Conservation (phyloP, 1,284 basidiomycete species). For the Ganoderma meredithae region DNA sequence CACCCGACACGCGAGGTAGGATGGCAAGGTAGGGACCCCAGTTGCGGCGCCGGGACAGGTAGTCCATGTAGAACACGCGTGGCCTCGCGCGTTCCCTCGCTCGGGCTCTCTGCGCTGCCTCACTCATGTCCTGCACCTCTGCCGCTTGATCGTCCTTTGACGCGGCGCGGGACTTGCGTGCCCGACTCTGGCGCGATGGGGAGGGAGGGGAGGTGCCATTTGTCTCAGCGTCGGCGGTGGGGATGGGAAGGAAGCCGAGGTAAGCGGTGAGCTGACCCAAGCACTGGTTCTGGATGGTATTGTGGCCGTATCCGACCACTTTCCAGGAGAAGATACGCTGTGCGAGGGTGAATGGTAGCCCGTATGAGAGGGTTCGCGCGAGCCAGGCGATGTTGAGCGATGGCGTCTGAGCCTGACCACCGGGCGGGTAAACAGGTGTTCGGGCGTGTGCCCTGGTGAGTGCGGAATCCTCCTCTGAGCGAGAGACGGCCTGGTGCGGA, state of each 20-base stretch:
- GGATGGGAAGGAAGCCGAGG: conserved; percentile 31
- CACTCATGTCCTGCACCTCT: conserved; percentile 25
- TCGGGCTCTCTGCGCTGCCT: conserved; percentile 36
- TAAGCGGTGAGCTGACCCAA: conserved; percentile 29
- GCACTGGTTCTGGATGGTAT: conserved; percentile 23
- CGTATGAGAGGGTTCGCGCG: conserved; percentile 28
- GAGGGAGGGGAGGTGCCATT: background rate
- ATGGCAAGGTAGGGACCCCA: conserved; percentile 55
- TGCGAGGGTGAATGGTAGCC: conserved; percentile 35
- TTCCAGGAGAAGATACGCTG: conserved; percentile 31
- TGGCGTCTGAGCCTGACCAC: background rate
- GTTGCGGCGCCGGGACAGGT: conserved; percentile 48
- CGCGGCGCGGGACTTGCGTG: background rate
- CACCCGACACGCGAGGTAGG: background rate
- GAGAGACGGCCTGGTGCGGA: background rate
- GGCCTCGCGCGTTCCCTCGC: conserved; percentile 41
- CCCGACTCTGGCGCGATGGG: background rate
- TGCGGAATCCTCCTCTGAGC: conserved; percentile 3
- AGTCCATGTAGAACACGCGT: conserved; percentile 56
- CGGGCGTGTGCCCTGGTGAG: conserved; percentile 13
- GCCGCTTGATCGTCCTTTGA: background rate
- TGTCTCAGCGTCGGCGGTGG: background rate
- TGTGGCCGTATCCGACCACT: conserved; percentile 37
- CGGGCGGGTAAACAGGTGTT: conserved; percentile 18
- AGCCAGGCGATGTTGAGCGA: conserved; percentile 42